Evolutionary conservation across 116 monocot species (phyloP).

Genomic region (Trichopus zeylanicus): DNA sequence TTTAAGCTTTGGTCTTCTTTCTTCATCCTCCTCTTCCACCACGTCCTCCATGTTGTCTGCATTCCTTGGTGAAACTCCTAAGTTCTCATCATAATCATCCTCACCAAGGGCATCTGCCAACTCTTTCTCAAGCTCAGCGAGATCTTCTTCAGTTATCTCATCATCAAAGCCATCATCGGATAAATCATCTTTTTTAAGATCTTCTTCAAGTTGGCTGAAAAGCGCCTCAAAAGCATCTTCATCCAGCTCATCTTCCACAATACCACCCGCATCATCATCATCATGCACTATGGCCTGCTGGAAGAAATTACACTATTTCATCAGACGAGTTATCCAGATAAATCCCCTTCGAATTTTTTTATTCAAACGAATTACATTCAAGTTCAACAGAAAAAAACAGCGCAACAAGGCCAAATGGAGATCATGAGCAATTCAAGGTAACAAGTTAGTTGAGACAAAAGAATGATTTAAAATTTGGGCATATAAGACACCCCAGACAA

Average conservation of each 20-base stretch:
- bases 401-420: too few relatives aligned
- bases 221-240: constrained; percentile 92
- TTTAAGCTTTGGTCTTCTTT: constrained; percentile 49
- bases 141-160: constrained; percentile 75
- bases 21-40: constrained; percentile 30
- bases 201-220: constrained; percentile 75
- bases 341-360: neutral
- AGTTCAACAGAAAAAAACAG: too few relatives aligned
- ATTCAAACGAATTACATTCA: neutral
- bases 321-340: neutral
- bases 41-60: constrained; percentile 6
- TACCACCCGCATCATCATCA: constrained; percentile 26
- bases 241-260: constrained; percentile 39
- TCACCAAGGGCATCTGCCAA: constrained; percentile 65
- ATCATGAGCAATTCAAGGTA: too few relatives aligned
- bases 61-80: constrained; percentile 3
- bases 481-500: too few relatives aligned
- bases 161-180: constrained; percentile 32
- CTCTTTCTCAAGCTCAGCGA: constrained; percentile 69
- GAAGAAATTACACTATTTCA: constrained; percentile 1
- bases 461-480: too few relatives aligned
- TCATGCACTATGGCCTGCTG: constrained; percentile 17
- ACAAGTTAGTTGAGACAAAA: too few relatives aligned
- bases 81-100: constrained; percentile 25
- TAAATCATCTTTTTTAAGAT: constrained; percentile 61